Base-by-base conservation (phyloP, 106 monocot genomes). In the Gastrodia elata region DNA sequence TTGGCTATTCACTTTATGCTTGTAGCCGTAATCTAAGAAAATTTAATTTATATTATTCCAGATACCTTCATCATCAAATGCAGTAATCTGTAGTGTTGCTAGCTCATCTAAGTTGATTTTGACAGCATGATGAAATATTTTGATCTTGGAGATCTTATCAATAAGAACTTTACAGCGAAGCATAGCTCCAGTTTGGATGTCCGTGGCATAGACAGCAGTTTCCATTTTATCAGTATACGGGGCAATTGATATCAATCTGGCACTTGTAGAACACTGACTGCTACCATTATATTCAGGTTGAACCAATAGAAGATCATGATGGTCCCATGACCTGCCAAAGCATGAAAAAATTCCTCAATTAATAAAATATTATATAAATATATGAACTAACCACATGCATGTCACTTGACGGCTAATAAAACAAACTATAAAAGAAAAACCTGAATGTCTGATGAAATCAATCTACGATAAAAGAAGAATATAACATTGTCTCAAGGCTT, bases 71-170 rank as follows among this genome's bases (percentile, higher is more conserved):
- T 85, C 76, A 77, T 97, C 97, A 83, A 97, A 97, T 28, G 87
- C 90, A 22, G 83, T 90, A 58, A 97, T 74, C 10, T 67, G 93
- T 41, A 97, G 77, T 5, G 88, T 83, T n/a, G 90, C 79, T 56
- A 93, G 82, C 39, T 93, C 93, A 65, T 91, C 93, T 27, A 97
- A 71, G 68, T 97, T 90, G 46, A 97, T 88, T 81, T 97, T 97
- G 36, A 90, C 78, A 71, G 97, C 88, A 68, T 93, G 97, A 70
- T 97, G 97, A 72, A 92, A 93, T 81, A 97, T 97, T 68, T 93
- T 84, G 70, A 93, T 86, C 75, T 90, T 80, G 13, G 90, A 82
- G 59, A 97, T 85, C 33, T 70, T 88, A 70, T 97, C 93, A 65
- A 97, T 83, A 70, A 91, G 79, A 65, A 97, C 97, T 80, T 91